Conservation (phyloP, 2,329 filamentous ascomycete species). For the Venturia effusa region DNA sequence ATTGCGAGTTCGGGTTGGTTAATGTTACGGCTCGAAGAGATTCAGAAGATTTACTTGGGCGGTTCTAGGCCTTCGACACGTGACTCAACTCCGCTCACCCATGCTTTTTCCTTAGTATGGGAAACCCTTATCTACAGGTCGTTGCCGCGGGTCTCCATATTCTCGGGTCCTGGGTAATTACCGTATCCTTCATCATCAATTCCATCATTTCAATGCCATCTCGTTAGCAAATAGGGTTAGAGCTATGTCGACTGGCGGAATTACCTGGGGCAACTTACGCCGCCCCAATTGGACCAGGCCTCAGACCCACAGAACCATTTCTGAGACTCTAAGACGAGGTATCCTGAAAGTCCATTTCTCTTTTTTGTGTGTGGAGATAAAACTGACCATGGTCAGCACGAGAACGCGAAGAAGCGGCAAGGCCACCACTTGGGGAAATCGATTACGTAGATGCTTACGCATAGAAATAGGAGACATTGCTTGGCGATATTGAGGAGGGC, state of each 20-base stretch:
- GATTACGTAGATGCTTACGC: background rate
- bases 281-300: background rate
- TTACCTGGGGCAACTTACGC: background rate
- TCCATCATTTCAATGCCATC: background rate
- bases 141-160: background rate
- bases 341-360: background rate
- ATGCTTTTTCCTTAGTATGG: background rate
- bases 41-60: background rate
- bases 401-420: constrained; percentile 11
- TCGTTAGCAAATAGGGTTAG: background rate
- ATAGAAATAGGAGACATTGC: constrained; percentile 6
- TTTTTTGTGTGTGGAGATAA: background rate
- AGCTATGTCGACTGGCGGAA: background rate
- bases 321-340: constrained; percentile 23
- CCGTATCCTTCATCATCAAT: background rate
- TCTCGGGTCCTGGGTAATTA: background rate
- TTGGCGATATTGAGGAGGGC: constrained; percentile 5
- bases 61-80: background rate
- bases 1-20: background rate
- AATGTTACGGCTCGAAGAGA: background rate
- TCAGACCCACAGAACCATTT: constrained; percentile 20
- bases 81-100: background rate
- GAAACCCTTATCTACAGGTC: background rate
- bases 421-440: background rate
- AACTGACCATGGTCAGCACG: background rate